Base-by-base conservation (phyloP, 2,329 filamentous ascomycete genomes). In the Phoma sp. region DNA sequence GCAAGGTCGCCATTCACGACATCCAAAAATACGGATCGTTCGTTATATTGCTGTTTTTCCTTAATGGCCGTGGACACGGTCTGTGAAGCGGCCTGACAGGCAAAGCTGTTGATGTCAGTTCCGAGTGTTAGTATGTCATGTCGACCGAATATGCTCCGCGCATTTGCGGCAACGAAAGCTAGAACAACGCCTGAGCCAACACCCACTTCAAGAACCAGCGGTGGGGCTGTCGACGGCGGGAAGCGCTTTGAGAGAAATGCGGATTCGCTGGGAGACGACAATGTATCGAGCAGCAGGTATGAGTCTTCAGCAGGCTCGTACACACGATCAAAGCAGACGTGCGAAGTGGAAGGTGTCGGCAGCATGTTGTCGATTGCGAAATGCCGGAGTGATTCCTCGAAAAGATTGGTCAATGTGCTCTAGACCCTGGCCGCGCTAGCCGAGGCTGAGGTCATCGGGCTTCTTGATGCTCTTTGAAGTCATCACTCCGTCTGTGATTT, bases 271-370 rank as follows among this genome's bases (percentile, higher is more conserved):
- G 80, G 54, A 1, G 87, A 89, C 0, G 93, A 93, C 37, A 99
- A 83, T 0, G 93, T 96, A 77, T 99, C 93, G 25, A 99, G 85
- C 42, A 99, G 84, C 37, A 99, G 85, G 72, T 92, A 99, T 5
- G 93, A 97, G 78, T 99, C 95, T 77, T 99, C 95, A 10, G 93
- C 89, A 29, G 95, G 95, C 72, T 97, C 93, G 77, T 99, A 99
- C 64, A 98, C 88, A 49, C 89, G 87, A 74, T 91, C 85, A 77
- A 93, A 96, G 48, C 89, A 85, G 55, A 98, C 91, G 78, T 99
- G 95, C 18, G 90, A 90, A 2, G 95, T 99, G 53, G 91, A 91
- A 12, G 95, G 95, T 1, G 95, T 99, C 9, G 93, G 93, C 23
- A 99, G 85, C 93, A 97, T 96, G 25, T 40, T 63, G 43, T 48